Evolutionary conservation across 2,329 filamentous ascomycete species (phyloP).

Genomic region (Trichophyton benhamiae): DNA sequence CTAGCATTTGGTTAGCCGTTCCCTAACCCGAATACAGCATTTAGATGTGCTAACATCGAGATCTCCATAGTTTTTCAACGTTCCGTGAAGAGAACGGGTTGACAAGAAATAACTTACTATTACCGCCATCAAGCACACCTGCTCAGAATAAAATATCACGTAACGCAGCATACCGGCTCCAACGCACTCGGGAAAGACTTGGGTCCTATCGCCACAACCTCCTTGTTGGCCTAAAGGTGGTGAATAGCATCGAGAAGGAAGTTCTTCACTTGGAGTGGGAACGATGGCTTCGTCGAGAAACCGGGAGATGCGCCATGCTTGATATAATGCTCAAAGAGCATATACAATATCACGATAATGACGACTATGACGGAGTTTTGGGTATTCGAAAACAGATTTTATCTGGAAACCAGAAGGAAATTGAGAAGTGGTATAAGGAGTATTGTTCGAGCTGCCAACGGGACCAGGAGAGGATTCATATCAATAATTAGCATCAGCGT

Average conservation of each 20-base stretch:
- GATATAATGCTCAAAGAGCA: constrained; percentile 34
- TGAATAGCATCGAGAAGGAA: constrained; percentile 80
- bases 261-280: constrained; percentile 84
- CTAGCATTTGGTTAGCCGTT: constrained; percentile 24
- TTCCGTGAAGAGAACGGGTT: constrained; percentile 32
- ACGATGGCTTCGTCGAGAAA: constrained; percentile 77
- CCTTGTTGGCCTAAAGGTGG: constrained; percentile 75
- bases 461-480: constrained; percentile 26
- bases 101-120: constrained; percentile 16
- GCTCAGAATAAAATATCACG: constrained; percentile 21
- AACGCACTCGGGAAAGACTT: constrained; percentile 68
- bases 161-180: constrained; percentile 46
- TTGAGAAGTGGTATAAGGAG: constrained; percentile 45
- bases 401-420: constrained; percentile 30
- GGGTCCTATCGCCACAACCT: constrained; percentile 80
- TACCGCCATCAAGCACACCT: constrained; percentile 18
- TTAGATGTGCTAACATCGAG: neutral
- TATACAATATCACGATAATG: constrained; percentile 12
- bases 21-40: neutral
- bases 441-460: constrained; percentile 51
- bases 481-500: neutral
- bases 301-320: constrained; percentile 56
- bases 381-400: constrained; percentile 22
- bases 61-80: constrained; percentile 24
- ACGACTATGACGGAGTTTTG: constrained; percentile 16